Percentiles rank a stretch among this genome's conserved stretches.
phyloP scores from a whole-genome alignment of 177 flowering plant genomes.

The Vitis hybrid region DNA sequence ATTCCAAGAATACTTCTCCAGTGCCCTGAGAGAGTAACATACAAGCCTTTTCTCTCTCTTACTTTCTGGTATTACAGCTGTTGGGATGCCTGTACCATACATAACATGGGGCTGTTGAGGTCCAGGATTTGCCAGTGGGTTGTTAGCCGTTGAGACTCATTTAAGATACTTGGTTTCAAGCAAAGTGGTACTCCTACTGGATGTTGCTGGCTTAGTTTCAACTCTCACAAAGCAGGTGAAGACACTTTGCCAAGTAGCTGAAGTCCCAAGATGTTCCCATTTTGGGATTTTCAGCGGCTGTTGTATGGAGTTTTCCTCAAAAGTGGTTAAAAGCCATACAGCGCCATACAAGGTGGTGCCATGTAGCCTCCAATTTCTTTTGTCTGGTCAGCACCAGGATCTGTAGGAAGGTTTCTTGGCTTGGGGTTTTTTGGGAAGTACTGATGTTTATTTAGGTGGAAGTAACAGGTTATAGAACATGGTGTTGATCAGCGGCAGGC shows the following conservation, averaged over 20 bases:
- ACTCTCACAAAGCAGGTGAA: slow-evolving; percentile 1
- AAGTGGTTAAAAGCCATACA: background rate
- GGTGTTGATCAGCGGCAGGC: background rate
- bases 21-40: slow-evolving; percentile 33
- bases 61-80: slow-evolving; percentile 8
- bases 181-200: background rate
- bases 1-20: slow-evolving; percentile 45
- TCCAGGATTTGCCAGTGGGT: slow-evolving; percentile 12
- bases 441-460: background rate
- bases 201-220: background rate
- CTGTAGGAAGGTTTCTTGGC: background rate
- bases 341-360: background rate
- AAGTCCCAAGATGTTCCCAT: slow-evolving; percentile 4
- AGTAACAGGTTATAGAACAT: background rate
- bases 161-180: background rate
- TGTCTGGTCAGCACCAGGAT: background rate
- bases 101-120: slow-evolving; percentile 15
- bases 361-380: background rate
- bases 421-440: background rate
- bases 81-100: slow-evolving; percentile 19
- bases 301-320: too few species aligned
- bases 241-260: background rate
- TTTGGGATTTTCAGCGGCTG: background rate
- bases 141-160: background rate
- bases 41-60: background rate